Evolutionary conservation across 1,139 yeast species (phyloP).

Genomic region (Scheffersomyces stambukii): DNA sequence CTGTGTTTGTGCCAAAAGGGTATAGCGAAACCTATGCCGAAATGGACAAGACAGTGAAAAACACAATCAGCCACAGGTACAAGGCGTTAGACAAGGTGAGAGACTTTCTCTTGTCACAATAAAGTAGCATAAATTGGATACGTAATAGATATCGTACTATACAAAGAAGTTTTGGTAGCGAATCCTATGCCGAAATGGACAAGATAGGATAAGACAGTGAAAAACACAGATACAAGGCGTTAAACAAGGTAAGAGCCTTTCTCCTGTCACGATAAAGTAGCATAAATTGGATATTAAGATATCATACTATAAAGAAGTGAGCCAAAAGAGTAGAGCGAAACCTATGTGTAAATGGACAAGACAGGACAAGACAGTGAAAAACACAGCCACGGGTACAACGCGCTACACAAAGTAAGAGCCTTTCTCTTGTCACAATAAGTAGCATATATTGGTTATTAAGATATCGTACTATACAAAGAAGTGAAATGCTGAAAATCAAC

Average conservation of each 20-base stretch:
- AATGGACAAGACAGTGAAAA: conserved; percentile 72
- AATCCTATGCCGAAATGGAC: background rate
- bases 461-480: too few relatives aligned
- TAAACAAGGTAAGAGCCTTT: too few relatives aligned
- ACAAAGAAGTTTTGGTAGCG: background rate
- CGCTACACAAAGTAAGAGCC: too few relatives aligned
- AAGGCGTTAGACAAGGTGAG: conserved; percentile 74
- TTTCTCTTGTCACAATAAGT: too few relatives aligned
- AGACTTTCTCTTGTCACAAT: conserved; percentile 41
- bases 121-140: too few relatives aligned
- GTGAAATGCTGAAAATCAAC: too few relatives aligned
- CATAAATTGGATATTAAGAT: background rate
- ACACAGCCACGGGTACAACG: too few relatives aligned
- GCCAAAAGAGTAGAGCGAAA: too few relatives aligned
- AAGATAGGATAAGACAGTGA: background rate
- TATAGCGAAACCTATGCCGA: conserved; percentile 81
- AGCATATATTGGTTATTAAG: background rate
- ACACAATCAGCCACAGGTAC: conserved; percentile 80
- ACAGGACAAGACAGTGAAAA: too few relatives aligned
- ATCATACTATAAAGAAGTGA: too few relatives aligned
- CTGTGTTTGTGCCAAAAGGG: conserved; percentile 79
- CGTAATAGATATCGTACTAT: too few relatives aligned
- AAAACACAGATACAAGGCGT: conserved; percentile 1
- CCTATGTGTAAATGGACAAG: background rate
- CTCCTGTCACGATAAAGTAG: background rate